These are phyloP conservation scores for Dissoconium aciculare DNA, from an alignment of 2,329 filamentous ascomycete species.

Conservation along the genomic window DNA sequence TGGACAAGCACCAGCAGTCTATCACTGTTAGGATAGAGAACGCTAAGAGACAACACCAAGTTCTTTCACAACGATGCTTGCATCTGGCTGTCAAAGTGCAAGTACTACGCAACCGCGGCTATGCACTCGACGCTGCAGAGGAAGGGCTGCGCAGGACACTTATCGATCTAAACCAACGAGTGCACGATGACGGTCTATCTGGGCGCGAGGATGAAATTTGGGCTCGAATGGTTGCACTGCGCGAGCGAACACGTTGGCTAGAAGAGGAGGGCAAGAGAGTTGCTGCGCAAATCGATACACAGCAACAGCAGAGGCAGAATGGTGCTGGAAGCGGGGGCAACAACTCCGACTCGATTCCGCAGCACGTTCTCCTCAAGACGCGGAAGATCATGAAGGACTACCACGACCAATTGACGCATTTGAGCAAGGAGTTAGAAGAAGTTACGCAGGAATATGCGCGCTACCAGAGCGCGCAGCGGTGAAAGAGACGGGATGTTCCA, in stretches of 20 bases:
- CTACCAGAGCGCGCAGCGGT: constrained; percentile 30
- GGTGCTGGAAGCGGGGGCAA: constrained; percentile 34
- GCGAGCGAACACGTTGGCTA: constrained; percentile 56
- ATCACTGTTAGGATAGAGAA: constrained; percentile 60
- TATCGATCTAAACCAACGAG: constrained; percentile 49
- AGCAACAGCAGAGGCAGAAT: constrained; percentile 29
- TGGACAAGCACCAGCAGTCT: constrained; percentile 61
- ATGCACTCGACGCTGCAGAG: constrained; percentile 64
- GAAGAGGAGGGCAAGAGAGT: constrained; percentile 60
- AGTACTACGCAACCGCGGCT: constrained; percentile 65
- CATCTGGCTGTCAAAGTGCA: constrained; percentile 66
- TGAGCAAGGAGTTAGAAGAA: constrained; percentile 50
- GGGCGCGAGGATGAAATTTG: constrained; percentile 73
- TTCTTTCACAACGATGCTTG: constrained; percentile 57
- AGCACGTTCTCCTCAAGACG: constrained; percentile 55
- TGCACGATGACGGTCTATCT: constrained; percentile 59
- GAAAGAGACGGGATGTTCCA: too few relatives aligned
- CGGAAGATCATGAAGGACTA: constrained; percentile 75
- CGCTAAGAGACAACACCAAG: constrained; percentile 55
- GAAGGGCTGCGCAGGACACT: constrained; percentile 64
- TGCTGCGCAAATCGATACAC: constrained; percentile 32
- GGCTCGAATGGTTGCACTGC: constrained; percentile 62
- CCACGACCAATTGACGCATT: constrained; percentile 59
- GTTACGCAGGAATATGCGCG: constrained; percentile 45
- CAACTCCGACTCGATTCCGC: constrained; percentile 46